phyloP scores from a whole-genome alignment of 2,329 filamentous ascomycete genomes.

The Cordyceps cateniannulata region DNA sequence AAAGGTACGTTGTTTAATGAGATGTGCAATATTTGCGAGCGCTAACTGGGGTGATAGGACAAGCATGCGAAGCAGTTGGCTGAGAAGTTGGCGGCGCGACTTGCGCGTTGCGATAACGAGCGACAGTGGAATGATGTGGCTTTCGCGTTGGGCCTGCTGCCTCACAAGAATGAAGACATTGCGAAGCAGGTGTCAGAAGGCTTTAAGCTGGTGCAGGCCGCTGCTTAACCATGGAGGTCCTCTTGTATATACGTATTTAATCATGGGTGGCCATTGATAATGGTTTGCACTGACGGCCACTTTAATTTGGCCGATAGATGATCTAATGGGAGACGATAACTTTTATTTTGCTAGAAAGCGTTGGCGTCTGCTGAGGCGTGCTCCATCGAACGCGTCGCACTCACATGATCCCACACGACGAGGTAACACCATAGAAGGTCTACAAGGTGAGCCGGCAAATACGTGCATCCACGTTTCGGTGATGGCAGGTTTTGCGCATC shows the following conservation, averaged over 20 bases:
- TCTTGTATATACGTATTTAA: constrained; percentile 9
- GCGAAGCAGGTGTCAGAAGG: constrained; percentile 68
- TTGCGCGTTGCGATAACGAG: constrained; percentile 82
- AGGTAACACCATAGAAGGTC: too few relatives aligned
- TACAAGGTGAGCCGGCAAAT: too few relatives aligned
- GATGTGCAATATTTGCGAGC: constrained; percentile 2
- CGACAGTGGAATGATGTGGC: constrained; percentile 97
- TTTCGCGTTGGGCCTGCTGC: constrained; percentile 80
- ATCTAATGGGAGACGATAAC: not conserved
- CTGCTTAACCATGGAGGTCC: constrained; percentile 36
- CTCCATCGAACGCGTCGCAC: too few relatives aligned
- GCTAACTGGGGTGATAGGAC: constrained; percentile 52
- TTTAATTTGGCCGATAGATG: not conserved
- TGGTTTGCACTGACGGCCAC: not conserved
- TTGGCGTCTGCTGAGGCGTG: too few relatives aligned
- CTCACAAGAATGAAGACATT: constrained; percentile 91
- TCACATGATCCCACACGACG: too few relatives aligned
- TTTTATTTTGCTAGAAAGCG: not conserved
- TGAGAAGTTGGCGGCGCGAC: constrained; percentile 81
- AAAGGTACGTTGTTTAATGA: constrained; percentile 57
- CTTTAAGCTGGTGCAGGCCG: constrained; percentile 63
- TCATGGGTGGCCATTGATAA: not conserved
- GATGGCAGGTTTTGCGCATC: too few relatives aligned
- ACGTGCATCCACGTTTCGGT: too few relatives aligned
- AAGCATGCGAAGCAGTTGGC: constrained; percentile 94